phyloP scores from a whole-genome alignment of 1,139 yeast genomes.

The Yamadazyma sp. region DNA sequence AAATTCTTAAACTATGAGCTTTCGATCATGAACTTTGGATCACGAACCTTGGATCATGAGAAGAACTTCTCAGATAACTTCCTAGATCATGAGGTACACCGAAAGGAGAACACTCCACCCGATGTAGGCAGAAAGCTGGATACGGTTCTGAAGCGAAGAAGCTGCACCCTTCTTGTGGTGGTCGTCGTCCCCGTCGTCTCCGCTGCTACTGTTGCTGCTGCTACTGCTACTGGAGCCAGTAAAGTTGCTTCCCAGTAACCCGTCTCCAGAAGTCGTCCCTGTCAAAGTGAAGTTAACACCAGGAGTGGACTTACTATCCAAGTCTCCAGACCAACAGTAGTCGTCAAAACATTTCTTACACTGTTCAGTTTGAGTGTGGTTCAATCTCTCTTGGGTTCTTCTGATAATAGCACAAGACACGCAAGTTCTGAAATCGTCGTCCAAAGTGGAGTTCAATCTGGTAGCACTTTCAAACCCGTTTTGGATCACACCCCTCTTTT shows the following conservation, averaged over 20 bases:
- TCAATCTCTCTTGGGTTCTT: slow-evolving; percentile 75
- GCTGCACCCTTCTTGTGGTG: slow-evolving; percentile 9
- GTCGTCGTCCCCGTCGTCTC: slow-evolving; percentile 6
- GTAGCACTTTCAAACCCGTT: slow-evolving; percentile 84
- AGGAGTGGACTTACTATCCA: slow-evolving; percentile 21
- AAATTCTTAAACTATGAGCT: too few relatives aligned
- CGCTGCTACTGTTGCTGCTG: slow-evolving; percentile 1
- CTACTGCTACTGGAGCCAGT: not conserved
- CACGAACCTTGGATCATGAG: too few relatives aligned
- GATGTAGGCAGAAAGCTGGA: slow-evolving; percentile 1
- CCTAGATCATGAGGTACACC: slow-evolving; percentile 4
- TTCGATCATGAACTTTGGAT: too few relatives aligned
- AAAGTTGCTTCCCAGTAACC: slow-evolving; percentile 12
- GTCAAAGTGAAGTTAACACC: slow-evolving; percentile 45
- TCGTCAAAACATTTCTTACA: slow-evolving; percentile 70
- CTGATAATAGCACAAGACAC: slow-evolving; percentile 87
- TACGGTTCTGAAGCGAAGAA: slow-evolving; percentile 1
- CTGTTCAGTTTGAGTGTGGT: slow-evolving; percentile 62
- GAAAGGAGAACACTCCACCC: slow-evolving; percentile 7
- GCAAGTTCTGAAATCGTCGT: slow-evolving; percentile 74
- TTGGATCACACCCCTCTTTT: slow-evolving; percentile 59
- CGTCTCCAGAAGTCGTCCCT: slow-evolving; percentile 44
- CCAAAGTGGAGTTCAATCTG: slow-evolving; percentile 70
- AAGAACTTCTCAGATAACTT: too few relatives aligned
- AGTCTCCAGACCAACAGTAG: slow-evolving; percentile 82